Percentiles rank a stretch among this genome's conserved stretches.
Evolutionary conservation across 306 rosid species (phyloP).

Genomic region (Dicorynia guianensis): DNA sequence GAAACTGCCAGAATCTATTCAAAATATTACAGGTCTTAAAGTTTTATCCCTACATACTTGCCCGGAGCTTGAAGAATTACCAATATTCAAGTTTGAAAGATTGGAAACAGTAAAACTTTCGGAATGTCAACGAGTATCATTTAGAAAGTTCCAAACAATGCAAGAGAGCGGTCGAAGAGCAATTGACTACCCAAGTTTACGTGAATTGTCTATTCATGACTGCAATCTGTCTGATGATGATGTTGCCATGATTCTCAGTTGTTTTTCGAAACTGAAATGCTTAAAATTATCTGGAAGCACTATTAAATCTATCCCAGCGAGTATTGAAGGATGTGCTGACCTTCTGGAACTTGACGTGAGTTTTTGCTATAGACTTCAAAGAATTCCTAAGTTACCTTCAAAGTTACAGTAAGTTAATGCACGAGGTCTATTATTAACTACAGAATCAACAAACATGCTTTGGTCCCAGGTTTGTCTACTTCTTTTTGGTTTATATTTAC

Average conservation of each 20-base stretch:
- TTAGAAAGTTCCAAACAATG: neutral
- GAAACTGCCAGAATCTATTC: slow-evolving; percentile 18
- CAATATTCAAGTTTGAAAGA: slow-evolving; percentile 22
- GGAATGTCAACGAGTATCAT: neutral
- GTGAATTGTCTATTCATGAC: neutral
- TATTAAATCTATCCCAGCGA: slow-evolving; percentile 23
- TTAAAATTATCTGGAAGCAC: neutral
- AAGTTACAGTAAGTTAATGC: neutral
- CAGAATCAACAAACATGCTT: slow-evolving; percentile 6
- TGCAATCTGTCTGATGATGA: slow-evolving; percentile 29
- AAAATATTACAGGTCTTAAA: slow-evolving; percentile 11
- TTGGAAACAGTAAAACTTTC: neutral
- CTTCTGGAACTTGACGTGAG: neutral
- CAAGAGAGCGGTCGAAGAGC: too few species aligned
- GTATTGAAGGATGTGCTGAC: slow-evolving; percentile 24
- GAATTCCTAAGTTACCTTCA: slow-evolving; percentile 23
- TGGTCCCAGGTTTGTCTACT: slow-evolving; percentile 26
- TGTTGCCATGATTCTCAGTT: neutral
- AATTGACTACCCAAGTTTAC: neutral
- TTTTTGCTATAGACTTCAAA: neutral
- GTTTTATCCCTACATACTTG: neutral
- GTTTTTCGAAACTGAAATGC: neutral
- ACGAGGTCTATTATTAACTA: too few species aligned
- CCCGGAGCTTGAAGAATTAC: neutral
- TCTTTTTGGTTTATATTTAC: neutral